Evolutionary conservation across 495 filamentous ascomycete genomes (phyloP), one percentile per base, ranked within the genome.

Genomic region (Daldinia loculata): DNA sequence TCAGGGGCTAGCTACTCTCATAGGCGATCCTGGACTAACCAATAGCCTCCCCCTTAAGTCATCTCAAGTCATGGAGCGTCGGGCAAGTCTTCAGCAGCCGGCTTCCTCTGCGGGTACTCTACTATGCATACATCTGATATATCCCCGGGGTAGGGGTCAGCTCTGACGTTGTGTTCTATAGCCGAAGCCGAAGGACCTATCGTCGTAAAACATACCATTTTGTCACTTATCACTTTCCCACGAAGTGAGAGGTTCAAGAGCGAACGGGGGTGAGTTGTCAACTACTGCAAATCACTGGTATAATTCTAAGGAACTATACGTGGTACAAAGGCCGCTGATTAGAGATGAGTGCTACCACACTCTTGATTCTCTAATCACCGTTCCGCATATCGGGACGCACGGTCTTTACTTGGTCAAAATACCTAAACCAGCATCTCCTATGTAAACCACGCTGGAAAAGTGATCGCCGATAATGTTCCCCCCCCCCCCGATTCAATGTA

Each of bases 201-300:
- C 38, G 60, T 59, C 56, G 69, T 56, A 22, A 56, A 56, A 61
- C 51, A 52, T 39, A 56, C 34, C 34, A 60, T 38, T 57, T 67
- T 73, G 53, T 69, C 67, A 77, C 67, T 41, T 73, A 72, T 75
- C 75, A 73, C 56, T 55, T 75, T 75, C 59, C 59, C 14, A 66
- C 53, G 32, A 68, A 68, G 67, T 51, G 61, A 56, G 61, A 61
- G 70, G 70, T 65, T 73, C 58, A 58, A 66, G 61, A 62, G 61
- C 61, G 63, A 55, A 66, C 58, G 15, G 56, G 24, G 14, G 6
- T 66, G 69, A 26, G 62, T 60, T 66, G 70, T 71, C 63, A 55
- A 67, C 27, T 59, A 26, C 62, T 67, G 71, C 71, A 74, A 70
- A 74, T 74, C 67, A 63, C 61, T 61, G 24, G 24, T 67, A 61